Evolutionary conservation across 176 grass and related monocot genomes (phyloP), one percentile per base, ranked within the genome.

Genomic region (Aegilops speltoides): DNA sequence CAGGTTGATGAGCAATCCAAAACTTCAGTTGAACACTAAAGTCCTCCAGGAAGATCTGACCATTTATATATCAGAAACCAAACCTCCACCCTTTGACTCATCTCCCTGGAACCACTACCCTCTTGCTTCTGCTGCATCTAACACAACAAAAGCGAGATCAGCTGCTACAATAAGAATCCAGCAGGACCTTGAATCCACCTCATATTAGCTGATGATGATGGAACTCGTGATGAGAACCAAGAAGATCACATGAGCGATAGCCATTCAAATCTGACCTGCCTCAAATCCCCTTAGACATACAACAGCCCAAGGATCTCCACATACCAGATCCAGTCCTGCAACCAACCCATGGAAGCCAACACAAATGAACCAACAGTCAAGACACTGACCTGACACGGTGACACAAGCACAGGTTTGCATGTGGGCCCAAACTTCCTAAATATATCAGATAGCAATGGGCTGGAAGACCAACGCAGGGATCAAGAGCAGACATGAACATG

Each of bases 181-280:
- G 4, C n/a, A 80, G 37, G 17, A 48, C 9, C 76, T 62, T 19
- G 50, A 72, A 86, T 80, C 59, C 50, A 76, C 40, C 71, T 84
- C 19, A 12, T 33, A 26, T 57, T n/a, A 46, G 10, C 38, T 8
- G 5, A 15, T 16, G 17, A 48, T 67, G 20, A 26, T 82, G 46
- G 36, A 59, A 59, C 54, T 59, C 54, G 50, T 54, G 50, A 59
- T 59, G 54, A 59, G 26, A 31, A 37, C 31, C 63, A 10, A 8
- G 31, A 61, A 29, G 33, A 36, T 70, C 2, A 19, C 3, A 41
- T 14, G 6, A 32, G 54, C 7, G 19, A 22, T 59, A 59, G 7
- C 17, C 54, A 33, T 15, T 70, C 24, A 8, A 14, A 10, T 81
- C 88, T 89, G 78, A 89, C 88, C 83, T 89, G 41, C 50, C 13